Evolutionary conservation across 805 yeast species (phyloP).

Genomic region (Candida quercuum): DNA sequence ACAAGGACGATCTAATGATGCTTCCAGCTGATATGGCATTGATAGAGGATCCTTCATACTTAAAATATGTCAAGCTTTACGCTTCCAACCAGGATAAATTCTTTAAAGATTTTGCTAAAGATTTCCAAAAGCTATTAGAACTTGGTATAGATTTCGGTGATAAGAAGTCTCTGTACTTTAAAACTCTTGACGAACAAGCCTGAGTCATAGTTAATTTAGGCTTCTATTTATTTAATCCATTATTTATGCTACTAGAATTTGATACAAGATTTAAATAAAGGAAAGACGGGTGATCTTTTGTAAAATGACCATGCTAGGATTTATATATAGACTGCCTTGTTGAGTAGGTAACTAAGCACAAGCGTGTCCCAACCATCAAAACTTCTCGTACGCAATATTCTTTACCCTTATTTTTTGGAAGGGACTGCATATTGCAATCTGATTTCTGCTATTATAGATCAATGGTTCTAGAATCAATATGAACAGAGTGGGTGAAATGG

Average conservation of each 20-base stretch:
- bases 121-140: conserved; percentile 68
- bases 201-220: neutral
- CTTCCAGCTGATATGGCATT: conserved; percentile 75
- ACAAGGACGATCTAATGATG: conserved; percentile 74
- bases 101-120: conserved; percentile 58
- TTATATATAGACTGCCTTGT: no score
- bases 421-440: no score
- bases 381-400: no score
- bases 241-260: neutral
- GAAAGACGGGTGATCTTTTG: no score
- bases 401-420: no score
- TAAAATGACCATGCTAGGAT: no score
- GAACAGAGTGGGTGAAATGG: no score
- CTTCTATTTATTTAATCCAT: neutral
- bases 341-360: no score
- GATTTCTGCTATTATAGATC: no score
- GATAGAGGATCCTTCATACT: conserved; percentile 54
- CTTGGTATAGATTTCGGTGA: conserved; percentile 62
- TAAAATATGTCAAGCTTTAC: conserved; percentile 56
- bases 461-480: no score
- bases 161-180: conserved; percentile 41
- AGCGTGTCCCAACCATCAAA: no score
- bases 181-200: conserved; percentile 70
- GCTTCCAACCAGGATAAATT: conserved; percentile 61
- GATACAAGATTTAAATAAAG: no score